Evolutionary conservation across 306 rosid genomes (phyloP).

Genomic region (Glycine soja): DNA sequence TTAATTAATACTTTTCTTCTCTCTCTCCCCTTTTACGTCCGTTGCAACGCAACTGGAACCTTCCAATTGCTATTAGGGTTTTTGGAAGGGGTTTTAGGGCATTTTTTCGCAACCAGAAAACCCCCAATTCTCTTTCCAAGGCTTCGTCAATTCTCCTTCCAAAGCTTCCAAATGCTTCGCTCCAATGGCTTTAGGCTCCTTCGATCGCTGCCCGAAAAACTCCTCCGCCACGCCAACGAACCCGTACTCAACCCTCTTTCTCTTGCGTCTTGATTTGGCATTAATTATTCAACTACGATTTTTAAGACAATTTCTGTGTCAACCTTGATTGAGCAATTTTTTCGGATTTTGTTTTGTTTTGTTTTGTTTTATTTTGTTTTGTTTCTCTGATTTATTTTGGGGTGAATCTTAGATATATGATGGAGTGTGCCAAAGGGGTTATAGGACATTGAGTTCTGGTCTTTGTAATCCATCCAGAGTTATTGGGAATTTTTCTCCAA

Average conservation of each 20-base stretch:
- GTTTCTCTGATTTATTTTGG: neutral
- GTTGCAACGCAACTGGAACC: conserved; percentile 20
- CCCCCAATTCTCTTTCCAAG: conserved; percentile 23
- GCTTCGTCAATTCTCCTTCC: neutral
- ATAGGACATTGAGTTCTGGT: conserved; percentile 59
- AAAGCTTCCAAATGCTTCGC: conserved; percentile 67
- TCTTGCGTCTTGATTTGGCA: neutral
- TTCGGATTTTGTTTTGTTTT: neutral
- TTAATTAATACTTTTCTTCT: too few relatives aligned
- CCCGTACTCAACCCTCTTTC: conserved; percentile 34
- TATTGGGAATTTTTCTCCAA: conserved; percentile 49
- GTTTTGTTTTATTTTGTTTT: neutral
- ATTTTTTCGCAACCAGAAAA: conserved; percentile 23
- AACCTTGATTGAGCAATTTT: neutral
- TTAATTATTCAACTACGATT: neutral
- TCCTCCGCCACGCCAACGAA: conserved; percentile 48
- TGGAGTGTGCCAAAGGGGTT: conserved; percentile 55
- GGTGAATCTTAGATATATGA: conserved; percentile 58
- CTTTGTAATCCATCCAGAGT: conserved; percentile 50
- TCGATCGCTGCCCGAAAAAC: conserved; percentile 53
- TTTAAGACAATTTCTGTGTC: neutral
- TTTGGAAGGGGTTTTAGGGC: conserved; percentile 60
- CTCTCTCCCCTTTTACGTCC: too few relatives aligned
- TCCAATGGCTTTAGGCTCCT: conserved; percentile 66
- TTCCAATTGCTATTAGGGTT: conserved; percentile 58